These are phyloP conservation scores for Trichoderma oligosporum DNA, from an alignment of 2,329 filamentous ascomycete species.

Conservation along the genomic window DNA sequence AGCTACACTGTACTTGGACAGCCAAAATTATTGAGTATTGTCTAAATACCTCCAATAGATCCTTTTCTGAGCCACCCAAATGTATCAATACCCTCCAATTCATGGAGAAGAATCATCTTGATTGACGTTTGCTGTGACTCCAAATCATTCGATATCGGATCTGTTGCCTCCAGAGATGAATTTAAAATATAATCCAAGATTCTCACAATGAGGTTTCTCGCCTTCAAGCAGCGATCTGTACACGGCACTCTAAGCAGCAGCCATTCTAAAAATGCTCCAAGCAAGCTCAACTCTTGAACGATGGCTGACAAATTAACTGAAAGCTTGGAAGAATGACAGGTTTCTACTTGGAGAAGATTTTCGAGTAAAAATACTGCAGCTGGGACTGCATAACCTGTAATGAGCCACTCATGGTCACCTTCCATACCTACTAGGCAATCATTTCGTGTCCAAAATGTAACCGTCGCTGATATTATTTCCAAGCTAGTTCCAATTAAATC, in stretches of 20 bases:
- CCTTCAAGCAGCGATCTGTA: background rate
- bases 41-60: background rate
- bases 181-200: background rate
- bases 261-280: background rate
- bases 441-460: slow-evolving; percentile 3
- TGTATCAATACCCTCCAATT: background rate
- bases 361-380: background rate
- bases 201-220: background rate
- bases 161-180: background rate
- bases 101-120: background rate
- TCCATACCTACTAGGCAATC: background rate
- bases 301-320: background rate
- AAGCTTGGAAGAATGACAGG: background rate
- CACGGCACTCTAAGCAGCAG: background rate
- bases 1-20: no score
- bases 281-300: background rate
- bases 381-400: background rate
- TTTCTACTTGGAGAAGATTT: background rate
- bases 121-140: background rate
- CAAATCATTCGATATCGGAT: background rate
- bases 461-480: slow-evolving; percentile 1
- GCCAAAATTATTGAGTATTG: no score
- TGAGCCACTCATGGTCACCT: background rate
- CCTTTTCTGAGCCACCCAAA: background rate
- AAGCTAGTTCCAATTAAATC: background rate